Evolutionary conservation across 2,329 filamentous ascomycete species (phyloP).

Genomic region (Akanthomyces muscarius): DNA sequence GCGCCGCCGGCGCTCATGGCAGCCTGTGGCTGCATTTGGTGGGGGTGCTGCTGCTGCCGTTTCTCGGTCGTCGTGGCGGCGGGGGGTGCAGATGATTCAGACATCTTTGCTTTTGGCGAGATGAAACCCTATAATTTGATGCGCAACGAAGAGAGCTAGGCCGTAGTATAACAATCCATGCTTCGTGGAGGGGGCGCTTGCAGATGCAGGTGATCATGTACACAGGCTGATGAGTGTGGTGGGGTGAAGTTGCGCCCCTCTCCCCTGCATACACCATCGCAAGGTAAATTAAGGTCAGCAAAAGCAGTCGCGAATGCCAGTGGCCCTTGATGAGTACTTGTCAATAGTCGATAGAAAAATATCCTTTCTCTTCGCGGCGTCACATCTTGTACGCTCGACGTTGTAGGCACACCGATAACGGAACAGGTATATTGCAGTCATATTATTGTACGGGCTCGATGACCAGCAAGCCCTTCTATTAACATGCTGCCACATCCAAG

Average conservation of each 20-base stretch:
- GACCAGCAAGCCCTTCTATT: background rate
- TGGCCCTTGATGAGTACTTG: background rate
- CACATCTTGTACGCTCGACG: no score
- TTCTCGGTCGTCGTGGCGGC: background rate
- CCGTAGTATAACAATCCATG: background rate
- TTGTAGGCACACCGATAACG: background rate
- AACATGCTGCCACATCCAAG: conserved; percentile 9
- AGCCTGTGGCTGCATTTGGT: background rate
- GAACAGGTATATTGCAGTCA: background rate
- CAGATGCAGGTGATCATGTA: conserved; percentile 14
- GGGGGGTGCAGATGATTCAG: background rate
- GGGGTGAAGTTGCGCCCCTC: conserved; percentile 7
- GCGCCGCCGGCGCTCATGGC: conserved; percentile 13
- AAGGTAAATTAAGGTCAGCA: background rate
- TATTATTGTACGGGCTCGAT: background rate
- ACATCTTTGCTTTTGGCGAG: conserved; percentile 2
- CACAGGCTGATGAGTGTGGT: conserved; percentile 5
- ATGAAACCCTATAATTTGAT: background rate
- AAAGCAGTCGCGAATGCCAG: background rate
- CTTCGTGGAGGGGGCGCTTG: background rate
- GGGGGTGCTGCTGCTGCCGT: background rate
- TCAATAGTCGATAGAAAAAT: background rate
- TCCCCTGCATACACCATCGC: background rate
- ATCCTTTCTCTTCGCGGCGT: no score
- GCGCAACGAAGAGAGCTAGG: background rate